Base-by-base conservation (phyloP, 2,329 filamentous ascomycete species). In the Sphaceloma murrayae region DNA sequence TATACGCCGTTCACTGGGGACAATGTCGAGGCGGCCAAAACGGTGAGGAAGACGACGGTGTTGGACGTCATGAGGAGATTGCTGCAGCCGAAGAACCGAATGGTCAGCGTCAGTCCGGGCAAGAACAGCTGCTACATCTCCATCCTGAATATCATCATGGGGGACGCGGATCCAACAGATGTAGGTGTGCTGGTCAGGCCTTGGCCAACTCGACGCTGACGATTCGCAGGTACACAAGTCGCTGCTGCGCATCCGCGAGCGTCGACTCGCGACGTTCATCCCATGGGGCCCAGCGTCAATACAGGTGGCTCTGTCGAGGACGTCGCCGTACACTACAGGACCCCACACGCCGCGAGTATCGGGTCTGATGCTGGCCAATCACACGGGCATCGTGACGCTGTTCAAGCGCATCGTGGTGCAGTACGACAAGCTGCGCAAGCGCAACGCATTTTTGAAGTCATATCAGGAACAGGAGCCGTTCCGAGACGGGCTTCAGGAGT, bases 71-170 rank as follows among this genome's bases (percentile, higher is more conserved):
- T 98, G 91, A 79, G 91, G 46, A 77, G 91, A 48, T 70, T 98
- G 17, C 70, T 98, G 47, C 93, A 98, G 65, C 91, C 91, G 29
- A 98, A 98, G 73, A 98, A 98, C 66, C 81, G 93, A 61, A 98
- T 98, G 91, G 91, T 98, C 34, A 94, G 88, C 17, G 94, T 91
- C 16, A 82, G 87, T 46, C 88, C 89, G 1, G 85, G 83, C 56
- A 96, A 96, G 69, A 93, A 86, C 69, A 95, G 87, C 67, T 98
- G 91, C 69, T 98, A 98, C 69, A 96, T 98, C 59, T 94, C 87
- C 36, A 96, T 98, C 54, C 72, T 98, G 51, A 96, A 98, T 64
- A 94, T 98, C 56, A 98, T 98, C 56, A 91, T 96, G 69, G 91
- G 91, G 57, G 91, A 98, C 63, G 91, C 93, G 29, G 93, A 98